phyloP scores from a whole-genome alignment of 768 basidiomycete genomes.

The Peribolospora baueri region DNA sequence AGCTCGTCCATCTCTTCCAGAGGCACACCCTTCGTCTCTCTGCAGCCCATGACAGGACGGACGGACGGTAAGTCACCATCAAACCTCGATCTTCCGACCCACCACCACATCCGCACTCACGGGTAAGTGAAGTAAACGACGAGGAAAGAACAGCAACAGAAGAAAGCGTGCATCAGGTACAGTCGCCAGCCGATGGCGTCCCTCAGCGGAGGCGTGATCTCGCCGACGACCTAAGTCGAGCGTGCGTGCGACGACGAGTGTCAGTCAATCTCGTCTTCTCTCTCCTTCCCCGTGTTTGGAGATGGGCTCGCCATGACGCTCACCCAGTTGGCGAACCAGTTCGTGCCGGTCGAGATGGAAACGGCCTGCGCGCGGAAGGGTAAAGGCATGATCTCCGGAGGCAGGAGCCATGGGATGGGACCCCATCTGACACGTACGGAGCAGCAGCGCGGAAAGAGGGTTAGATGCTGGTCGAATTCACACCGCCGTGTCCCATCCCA shows the following conservation, averaged over 20 bases:
- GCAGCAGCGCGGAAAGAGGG: background rate
- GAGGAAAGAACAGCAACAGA: constrained; percentile 25
- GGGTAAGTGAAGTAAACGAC: constrained; percentile 48
- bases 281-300: constrained; percentile 5
- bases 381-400: constrained; percentile 53
- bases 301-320: constrained; percentile 26
- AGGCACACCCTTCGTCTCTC: background rate
- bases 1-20: constrained; percentile 3
- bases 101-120: background rate
- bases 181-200: constrained; percentile 70
- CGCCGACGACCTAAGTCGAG: constrained; percentile 79
- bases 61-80: constrained; percentile 5
- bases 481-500: background rate
- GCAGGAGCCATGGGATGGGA: background rate
- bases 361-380: constrained; percentile 84
- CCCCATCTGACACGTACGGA: background rate
- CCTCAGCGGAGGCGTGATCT: constrained; percentile 63
- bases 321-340: constrained; percentile 6
- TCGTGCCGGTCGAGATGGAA: constrained; percentile 68
- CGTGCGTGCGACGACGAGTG: constrained; percentile 21
- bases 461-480: constrained; percentile 22
- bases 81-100: background rate
- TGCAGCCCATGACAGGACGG: background rate
- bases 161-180: constrained; percentile 92
- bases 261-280: no score